These are phyloP conservation scores for Solanum bulbocastanum DNA, from an alignment of 257 asterid species.

Conservation along the genomic window DNA sequence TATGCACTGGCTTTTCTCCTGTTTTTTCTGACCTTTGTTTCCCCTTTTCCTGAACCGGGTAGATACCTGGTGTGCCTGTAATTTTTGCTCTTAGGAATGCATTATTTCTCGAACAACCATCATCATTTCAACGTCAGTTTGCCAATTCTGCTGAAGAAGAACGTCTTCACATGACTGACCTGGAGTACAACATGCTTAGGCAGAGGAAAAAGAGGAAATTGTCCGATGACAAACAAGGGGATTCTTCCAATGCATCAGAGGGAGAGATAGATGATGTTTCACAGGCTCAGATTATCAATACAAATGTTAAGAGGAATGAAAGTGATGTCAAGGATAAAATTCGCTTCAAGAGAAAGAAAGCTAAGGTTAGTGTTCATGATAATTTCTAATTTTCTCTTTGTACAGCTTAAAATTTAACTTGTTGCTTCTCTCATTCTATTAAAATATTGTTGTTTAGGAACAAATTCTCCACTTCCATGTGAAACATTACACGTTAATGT, in stretches of 20 bases:
- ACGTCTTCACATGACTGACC: constrained; percentile 59
- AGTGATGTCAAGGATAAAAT: constrained; percentile 12
- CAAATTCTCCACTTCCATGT: background rate
- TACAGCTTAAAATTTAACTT: background rate
- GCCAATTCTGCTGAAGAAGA: constrained; percentile 65
- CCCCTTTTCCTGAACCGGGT: constrained; percentile 7
- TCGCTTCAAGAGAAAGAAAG: constrained; percentile 26
- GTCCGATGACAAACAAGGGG: constrained; percentile 26
- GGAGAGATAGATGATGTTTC: constrained; percentile 12
- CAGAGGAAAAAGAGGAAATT: constrained; percentile 25
- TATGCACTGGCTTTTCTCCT: background rate
- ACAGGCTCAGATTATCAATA: constrained; percentile 14
- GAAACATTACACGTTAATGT: background rate
- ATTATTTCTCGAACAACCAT: constrained; percentile 76
- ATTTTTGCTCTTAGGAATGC: constrained; percentile 72
- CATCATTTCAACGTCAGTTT: constrained; percentile 51
- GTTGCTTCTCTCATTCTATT: background rate
- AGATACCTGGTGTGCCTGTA: constrained; percentile 90
- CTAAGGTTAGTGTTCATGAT: constrained; percentile 14
- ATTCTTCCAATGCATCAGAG: constrained; percentile 40
- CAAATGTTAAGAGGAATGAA: constrained; percentile 13
- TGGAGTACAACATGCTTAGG: constrained; percentile 45
- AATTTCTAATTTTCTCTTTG: background rate
- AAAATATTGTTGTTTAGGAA: background rate
- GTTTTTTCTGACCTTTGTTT: background rate